phyloP scores from a whole-genome alignment of 768 basidiomycete genomes.

The Infundibulicybe gibba region DNA sequence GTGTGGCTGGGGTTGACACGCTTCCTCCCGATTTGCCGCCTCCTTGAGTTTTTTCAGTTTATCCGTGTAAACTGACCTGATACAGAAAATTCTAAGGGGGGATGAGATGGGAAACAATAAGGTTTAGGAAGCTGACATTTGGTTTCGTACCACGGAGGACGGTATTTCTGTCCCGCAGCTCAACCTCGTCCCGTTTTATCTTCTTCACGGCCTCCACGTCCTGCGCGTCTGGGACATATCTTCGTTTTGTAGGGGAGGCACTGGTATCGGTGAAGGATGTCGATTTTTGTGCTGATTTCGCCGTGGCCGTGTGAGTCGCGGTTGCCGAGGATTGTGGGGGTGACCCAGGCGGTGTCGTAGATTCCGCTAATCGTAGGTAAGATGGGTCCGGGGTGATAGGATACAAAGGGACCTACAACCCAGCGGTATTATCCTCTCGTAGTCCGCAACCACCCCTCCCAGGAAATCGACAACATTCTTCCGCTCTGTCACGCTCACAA shows the following conservation, averaged over 20 bases:
- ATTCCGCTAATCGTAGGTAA: background rate
- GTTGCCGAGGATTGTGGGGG: constrained; percentile 17
- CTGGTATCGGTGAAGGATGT: constrained; percentile 24
- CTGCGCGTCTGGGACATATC: constrained; percentile 72
- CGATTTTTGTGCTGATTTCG: constrained; percentile 23
- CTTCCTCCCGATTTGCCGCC: constrained; percentile 48
- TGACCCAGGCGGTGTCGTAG: constrained; percentile 46
- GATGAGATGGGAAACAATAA: background rate
- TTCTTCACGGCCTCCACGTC: constrained; percentile 88
- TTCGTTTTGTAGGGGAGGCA: constrained; percentile 60
- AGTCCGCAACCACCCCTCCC: constrained; percentile 49
- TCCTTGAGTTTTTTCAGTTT: constrained; percentile 80
- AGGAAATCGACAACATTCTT: constrained; percentile 86
- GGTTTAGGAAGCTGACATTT: constrained; percentile 51
- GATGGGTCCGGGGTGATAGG: too few relatives aligned
- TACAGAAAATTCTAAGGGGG: constrained; percentile 75
- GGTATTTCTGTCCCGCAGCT: constrained; percentile 77
- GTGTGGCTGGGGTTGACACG: constrained; percentile 23
- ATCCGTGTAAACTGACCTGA: constrained; percentile 64
- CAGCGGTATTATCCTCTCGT: constrained; percentile 49
- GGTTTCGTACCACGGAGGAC: constrained; percentile 81
- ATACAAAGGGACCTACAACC: constrained; percentile 27
- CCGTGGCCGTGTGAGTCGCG: constrained; percentile 44
- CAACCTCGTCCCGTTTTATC: constrained; percentile 72
- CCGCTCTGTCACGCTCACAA: constrained; percentile 86